Conservation (phyloP, 768 basidiomycete species). For the Suillus subalutaceus region DNA sequence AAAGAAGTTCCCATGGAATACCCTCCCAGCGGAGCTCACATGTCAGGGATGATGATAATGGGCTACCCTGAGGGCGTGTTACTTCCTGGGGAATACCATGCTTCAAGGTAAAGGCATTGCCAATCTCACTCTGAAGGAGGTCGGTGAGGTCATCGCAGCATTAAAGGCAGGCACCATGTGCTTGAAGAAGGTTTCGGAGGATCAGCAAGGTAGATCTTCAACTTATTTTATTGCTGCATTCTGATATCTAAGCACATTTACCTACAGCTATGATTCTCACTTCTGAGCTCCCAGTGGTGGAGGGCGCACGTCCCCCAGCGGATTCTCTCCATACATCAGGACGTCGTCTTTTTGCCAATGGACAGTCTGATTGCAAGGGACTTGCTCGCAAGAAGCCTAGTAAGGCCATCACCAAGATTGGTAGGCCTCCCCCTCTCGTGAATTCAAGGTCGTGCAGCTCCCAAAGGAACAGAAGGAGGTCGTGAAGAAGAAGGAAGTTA, state of each 20-base stretch:
- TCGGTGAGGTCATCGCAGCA: not conserved
- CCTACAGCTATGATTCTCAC: too few species aligned
- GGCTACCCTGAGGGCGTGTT: not conserved
- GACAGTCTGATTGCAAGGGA: too few species aligned
- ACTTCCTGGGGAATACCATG: conserved; percentile 10
- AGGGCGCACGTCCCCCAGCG: too few species aligned
- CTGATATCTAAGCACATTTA: too few species aligned
- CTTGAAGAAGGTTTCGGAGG: not conserved
- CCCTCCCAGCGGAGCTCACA: conserved; percentile 2
- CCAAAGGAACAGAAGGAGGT: not conserved
- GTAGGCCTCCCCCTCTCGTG: not conserved
- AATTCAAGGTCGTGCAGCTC: not conserved
- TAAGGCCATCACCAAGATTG: too few species aligned
- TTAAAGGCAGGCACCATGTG: not conserved
- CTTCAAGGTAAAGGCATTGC: conserved; percentile 14
- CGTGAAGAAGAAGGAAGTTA: not conserved
- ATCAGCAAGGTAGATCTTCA: not conserved
- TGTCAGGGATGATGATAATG: not conserved
- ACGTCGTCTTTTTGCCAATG: too few species aligned
- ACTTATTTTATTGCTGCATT: too few species aligned
- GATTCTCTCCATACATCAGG: too few species aligned
- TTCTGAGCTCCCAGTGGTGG: too few species aligned
- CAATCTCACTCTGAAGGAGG: conserved; percentile 1
- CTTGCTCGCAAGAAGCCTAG: too few species aligned
- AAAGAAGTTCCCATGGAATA: conserved; percentile 17